Conservation (phyloP, 495 filamentous ascomycete species). For the Margaritispora aquatica region DNA sequence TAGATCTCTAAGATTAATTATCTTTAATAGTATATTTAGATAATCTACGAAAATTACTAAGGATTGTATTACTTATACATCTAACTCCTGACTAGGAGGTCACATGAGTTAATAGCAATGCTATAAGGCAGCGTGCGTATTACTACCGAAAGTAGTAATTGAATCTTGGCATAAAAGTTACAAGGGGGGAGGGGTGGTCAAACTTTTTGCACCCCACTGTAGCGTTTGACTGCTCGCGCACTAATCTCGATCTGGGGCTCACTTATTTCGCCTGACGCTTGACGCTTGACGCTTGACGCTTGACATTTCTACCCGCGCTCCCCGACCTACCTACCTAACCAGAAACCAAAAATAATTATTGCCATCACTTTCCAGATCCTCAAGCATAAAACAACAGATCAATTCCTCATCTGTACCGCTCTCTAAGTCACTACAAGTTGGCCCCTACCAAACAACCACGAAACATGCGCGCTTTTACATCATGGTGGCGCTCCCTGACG, state of each 20-base stretch:
- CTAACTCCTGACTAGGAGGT: too few species aligned
- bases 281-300: too few species aligned
- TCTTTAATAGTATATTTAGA: too few species aligned
- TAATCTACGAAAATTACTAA: too few species aligned
- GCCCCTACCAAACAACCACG: conserved; percentile 18
- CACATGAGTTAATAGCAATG: too few species aligned
- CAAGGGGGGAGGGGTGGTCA: too few species aligned
- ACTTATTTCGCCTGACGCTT: conserved; percentile 13
- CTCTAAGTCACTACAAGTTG: conserved; percentile 15
- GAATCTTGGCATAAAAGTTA: too few species aligned
- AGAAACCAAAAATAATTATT: conserved; percentile 17
- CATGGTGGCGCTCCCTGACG: conserved; percentile 18
- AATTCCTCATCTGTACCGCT: conserved; percentile 17
- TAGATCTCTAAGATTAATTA: too few species aligned
- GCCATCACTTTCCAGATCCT: conserved; percentile 20
- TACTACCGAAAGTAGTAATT: too few species aligned
- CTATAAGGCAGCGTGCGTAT: too few species aligned
- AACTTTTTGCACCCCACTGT: too few species aligned
- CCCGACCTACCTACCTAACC: conserved; percentile 14
- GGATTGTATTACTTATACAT: too few species aligned
- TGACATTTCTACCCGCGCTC: conserved; percentile 12
- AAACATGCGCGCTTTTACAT: conserved; percentile 22
- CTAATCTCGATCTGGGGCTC: conserved; percentile 8
- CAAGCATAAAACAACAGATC: conserved; percentile 20
- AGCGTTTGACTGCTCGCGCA: conserved; percentile 8